Evolutionary conservation across 768 basidiomycete genomes (phyloP), one percentile per base, ranked within the genome.

Genomic region (Russula lepida): DNA sequence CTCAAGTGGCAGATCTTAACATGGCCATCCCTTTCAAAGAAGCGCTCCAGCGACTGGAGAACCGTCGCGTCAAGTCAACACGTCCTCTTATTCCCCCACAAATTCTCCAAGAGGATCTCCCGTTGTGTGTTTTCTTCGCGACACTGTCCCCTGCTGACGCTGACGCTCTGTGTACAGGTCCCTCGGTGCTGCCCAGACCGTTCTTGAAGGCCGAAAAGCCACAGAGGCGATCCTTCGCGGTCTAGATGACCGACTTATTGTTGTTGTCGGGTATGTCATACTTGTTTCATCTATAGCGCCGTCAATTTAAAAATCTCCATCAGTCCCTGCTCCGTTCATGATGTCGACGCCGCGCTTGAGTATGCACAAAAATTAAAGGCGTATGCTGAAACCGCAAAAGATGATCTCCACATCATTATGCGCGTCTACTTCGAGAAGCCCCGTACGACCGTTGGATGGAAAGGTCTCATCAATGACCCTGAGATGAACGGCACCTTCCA

Each of bases 391-490:
- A 73, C 74, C 12, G 84, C 89, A 48, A 84, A 84, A 69, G 86
- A 90, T 12, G 97, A 98, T 67, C 80, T 99, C 33, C 81, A 88
- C 73, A 97, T 99, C 69, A 79, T 98, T 67, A 98, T 98, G 95
- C 87, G 94, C 28, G 93, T 98, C 67, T 98, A 99, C 78, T 99
- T 98, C 70, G 95, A 98, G 69, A 98, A 98, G 69, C 88, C 88
- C 1, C 81, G 95, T 32, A 98, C 95, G 7, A 98, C 95, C 0
- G 88, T 98, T 51, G 97, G 97, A 28, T 99, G 95, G 95, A 99
- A 99, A 73, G 95, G 95, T 39, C 83, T 98, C 64, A 98, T 98
- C 75, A 98, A 98, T 70, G 94, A 98, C 69, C 95, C 95, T 6
- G 90, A 92, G 56, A 85, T 98, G 78, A 94, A 98, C 74, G 82